These are phyloP conservation scores for Chlamydomonas sp. DNA, from an alignment of 139 green algal genomes.

Conservation along the genomic window DNA sequence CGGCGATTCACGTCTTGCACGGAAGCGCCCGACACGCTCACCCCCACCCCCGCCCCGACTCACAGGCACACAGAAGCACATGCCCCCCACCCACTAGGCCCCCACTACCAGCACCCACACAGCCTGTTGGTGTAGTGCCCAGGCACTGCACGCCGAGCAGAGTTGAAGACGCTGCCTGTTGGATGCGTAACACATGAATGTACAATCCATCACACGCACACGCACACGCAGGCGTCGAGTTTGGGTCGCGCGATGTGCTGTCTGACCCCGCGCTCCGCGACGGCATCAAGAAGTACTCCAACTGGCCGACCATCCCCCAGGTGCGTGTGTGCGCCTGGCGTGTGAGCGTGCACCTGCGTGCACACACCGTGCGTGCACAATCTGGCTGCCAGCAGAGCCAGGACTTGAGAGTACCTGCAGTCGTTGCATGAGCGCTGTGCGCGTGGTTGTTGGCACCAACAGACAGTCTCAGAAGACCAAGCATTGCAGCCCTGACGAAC, in stretches of 20 bases:
- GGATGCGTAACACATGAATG: not conserved
- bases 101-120: no score
- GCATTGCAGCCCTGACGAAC: no score
- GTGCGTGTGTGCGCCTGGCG: conserved; percentile 19
- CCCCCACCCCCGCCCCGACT: no score
- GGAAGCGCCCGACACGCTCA: no score
- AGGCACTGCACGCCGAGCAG: no score
- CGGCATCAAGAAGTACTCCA: conserved; percentile 86
- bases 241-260: conserved; percentile 80
- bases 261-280: conserved; percentile 74
- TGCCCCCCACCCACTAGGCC: no score
- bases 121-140: no score
- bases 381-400: not conserved
- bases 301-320: conserved; percentile 94
- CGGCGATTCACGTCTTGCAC: not conserved
- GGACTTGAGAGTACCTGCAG: no score
- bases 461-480: no score
- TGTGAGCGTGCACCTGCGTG: not conserved
- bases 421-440: no score
- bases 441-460: no score
- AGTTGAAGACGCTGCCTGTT: not conserved
- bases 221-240: conserved; percentile 62
- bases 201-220: conserved; percentile 31
- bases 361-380: not conserved
- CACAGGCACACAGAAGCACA: no score